Percentiles rank a stretch among this genome's conserved stretches.
These are phyloP conservation scores for Vaccinium vitisidaea DNA, from an alignment of 148 eudicot species.

Conservation along the genomic window DNA sequence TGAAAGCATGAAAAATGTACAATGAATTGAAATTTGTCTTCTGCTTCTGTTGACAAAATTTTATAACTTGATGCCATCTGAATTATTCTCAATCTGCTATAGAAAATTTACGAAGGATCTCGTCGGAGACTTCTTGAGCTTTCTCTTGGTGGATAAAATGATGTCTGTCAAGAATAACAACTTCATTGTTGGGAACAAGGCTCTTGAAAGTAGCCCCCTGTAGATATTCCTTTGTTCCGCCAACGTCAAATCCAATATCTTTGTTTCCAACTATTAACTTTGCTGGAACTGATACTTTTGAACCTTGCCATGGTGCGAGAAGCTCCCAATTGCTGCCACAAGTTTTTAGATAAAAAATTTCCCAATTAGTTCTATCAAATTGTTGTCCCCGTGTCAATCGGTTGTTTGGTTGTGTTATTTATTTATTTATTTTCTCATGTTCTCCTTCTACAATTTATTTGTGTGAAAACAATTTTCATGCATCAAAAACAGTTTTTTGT, in stretches of 20 bases:
- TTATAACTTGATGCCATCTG: neutral
- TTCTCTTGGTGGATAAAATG: constrained; percentile 52
- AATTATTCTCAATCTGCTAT: neutral
- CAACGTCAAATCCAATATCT: constrained; percentile 42
- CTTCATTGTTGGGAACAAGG: constrained; percentile 40
- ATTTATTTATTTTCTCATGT: neutral
- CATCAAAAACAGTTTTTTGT: neutral
- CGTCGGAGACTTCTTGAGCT: constrained; percentile 41
- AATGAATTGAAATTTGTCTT: neutral
- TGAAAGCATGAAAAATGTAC: constrained; percentile 1
- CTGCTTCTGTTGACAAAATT: neutral
- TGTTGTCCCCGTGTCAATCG: neutral
- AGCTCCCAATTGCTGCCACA: constrained; percentile 53
- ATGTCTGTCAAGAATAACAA: constrained; percentile 45
- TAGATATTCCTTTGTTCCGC: constrained; percentile 41
- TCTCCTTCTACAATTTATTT: neutral
- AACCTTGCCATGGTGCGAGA: constrained; percentile 53
- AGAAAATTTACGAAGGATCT: constrained; percentile 31
- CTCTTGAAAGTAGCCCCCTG: constrained; percentile 32
- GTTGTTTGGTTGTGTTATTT: neutral
- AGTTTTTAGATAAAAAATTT: neutral
- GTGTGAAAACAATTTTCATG: neutral
- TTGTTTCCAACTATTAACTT: constrained; percentile 47
- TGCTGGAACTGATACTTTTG: constrained; percentile 47
- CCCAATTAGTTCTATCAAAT: neutral